These are phyloP conservation scores for Yarrowia yakushimensis DNA, from an alignment of 805 yeast genomes.

Conservation along the genomic window DNA sequence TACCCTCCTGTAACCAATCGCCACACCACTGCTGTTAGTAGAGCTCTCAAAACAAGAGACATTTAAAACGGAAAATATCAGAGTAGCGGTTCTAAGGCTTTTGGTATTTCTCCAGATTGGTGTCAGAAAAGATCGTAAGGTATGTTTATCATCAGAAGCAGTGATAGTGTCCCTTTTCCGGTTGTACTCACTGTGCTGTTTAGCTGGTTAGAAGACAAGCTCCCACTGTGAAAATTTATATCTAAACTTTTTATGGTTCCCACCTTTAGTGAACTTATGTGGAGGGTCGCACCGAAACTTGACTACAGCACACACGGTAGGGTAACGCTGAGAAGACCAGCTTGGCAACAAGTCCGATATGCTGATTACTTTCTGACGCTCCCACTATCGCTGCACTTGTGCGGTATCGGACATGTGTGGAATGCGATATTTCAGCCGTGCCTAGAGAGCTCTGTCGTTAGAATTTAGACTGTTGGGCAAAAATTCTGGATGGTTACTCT, in stretches of 20 bases:
- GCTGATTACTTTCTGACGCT: no score
- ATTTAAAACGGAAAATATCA: constrained; percentile 21
- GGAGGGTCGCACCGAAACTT: no score
- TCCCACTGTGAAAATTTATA: not conserved
- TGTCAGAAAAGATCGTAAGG: constrained; percentile 33
- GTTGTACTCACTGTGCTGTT: not conserved
- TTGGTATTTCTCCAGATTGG: constrained; percentile 31
- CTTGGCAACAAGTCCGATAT: not conserved
- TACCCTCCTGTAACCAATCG: not conserved
- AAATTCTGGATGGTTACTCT: not conserved
- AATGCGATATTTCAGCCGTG: not conserved
- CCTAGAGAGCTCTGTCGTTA: not conserved
- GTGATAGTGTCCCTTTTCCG: not conserved
- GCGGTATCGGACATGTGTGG: not conserved
- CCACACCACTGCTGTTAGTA: not conserved
- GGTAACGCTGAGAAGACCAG: not conserved
- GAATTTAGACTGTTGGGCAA: no score
- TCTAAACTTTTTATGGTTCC: not conserved
- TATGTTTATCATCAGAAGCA: constrained; percentile 16
- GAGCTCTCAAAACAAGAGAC: no score
- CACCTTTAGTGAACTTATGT: not conserved
- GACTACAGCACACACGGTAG: not conserved
- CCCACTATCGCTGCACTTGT: not conserved
- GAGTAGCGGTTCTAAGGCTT: constrained; percentile 33
- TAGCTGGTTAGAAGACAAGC: not conserved